phyloP scores from a whole-genome alignment of 345 rosid species.

The Rubroshorea leprosula region DNA sequence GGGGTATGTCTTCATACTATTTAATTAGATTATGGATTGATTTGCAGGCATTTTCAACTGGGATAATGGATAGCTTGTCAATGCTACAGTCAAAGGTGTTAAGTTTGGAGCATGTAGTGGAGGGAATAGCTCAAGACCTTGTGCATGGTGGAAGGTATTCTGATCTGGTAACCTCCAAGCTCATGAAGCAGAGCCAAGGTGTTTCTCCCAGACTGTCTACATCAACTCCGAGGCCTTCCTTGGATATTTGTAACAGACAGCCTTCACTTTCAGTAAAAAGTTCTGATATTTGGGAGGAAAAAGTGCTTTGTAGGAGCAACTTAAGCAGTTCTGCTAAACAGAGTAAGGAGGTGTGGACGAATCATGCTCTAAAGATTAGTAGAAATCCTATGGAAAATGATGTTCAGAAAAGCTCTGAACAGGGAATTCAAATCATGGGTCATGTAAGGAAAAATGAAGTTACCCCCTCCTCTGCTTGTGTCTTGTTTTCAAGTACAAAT shows the following conservation, averaged over 20 bases:
- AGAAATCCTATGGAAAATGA: slow-evolving; percentile 39
- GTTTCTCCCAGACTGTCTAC: slow-evolving; percentile 58
- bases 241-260: slow-evolving; percentile 44
- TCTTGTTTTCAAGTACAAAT: slow-evolving; percentile 27
- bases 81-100: slow-evolving; percentile 66
- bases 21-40: no score
- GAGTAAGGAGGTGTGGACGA: slow-evolving; percentile 37
- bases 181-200: slow-evolving; percentile 45
- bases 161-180: slow-evolving; percentile 36
- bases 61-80: slow-evolving; percentile 57
- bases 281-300: slow-evolving; percentile 49
- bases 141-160: slow-evolving; percentile 33
- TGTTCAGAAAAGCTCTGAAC: slow-evolving; percentile 37
- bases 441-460: slow-evolving; percentile 34
- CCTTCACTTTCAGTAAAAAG: slow-evolving; percentile 41
- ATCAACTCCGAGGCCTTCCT: slow-evolving; percentile 65
- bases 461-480: slow-evolving; percentile 28
- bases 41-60: slow-evolving; percentile 61
- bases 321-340: slow-evolving; percentile 34
- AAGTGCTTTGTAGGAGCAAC: slow-evolving; percentile 42
- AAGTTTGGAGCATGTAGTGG: slow-evolving; percentile 68
- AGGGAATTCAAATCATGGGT: slow-evolving; percentile 29
- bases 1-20: no score
- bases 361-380: slow-evolving; percentile 27
- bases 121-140: slow-evolving; percentile 39